Conservation (phyloP, 2,329 filamentous ascomycete genomes). For the Onygena corvina region DNA sequence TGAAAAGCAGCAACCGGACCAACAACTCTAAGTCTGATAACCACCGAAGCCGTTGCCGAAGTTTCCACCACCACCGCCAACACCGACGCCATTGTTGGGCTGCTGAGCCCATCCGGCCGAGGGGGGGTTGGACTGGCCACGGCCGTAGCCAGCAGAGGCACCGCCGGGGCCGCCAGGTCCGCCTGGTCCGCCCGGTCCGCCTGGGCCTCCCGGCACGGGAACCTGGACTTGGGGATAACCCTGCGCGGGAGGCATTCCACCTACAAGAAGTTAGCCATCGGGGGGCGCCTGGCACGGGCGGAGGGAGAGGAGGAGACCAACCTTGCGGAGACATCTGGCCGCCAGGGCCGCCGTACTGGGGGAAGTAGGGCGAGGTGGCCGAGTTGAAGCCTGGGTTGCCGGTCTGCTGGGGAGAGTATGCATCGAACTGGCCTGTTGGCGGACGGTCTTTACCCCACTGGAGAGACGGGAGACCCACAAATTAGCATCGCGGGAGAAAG, state of each 20-base stretch:
- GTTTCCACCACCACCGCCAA: slow-evolving; percentile 28
- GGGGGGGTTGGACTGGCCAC: slow-evolving; percentile 49
- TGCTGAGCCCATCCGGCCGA: slow-evolving; percentile 43
- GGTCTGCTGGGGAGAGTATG: slow-evolving; percentile 68
- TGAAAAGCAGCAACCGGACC: slow-evolving; percentile 11
- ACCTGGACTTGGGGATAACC: slow-evolving; percentile 46
- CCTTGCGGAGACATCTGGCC: slow-evolving; percentile 51
- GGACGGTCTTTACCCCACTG: slow-evolving; percentile 99
- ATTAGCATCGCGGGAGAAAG: slow-evolving; percentile 13
- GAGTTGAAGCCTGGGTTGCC: slow-evolving; percentile 57
- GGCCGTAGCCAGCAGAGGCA: slow-evolving; percentile 74
- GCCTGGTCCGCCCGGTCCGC: background rate
- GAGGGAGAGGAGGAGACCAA: slow-evolving; percentile 18
- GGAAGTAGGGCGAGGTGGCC: slow-evolving; percentile 74
- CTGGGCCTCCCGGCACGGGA: slow-evolving; percentile 37
- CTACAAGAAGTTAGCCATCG: background rate
- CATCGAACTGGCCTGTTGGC: slow-evolving; percentile 68
- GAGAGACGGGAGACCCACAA: slow-evolving; percentile 19
- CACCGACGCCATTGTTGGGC: slow-evolving; percentile 5
- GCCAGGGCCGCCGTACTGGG: slow-evolving; percentile 72
- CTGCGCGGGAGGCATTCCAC: slow-evolving; percentile 32
- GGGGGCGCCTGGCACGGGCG: background rate
- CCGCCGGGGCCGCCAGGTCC: slow-evolving; percentile 19
- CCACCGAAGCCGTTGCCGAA: slow-evolving; percentile 47
- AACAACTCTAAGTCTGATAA: slow-evolving; percentile 41